Percentiles rank a stretch among this genome's conserved stretches.
phyloP scores from a whole-genome alignment of 139 green algal genomes.

The Tetraselmis chui region DNA sequence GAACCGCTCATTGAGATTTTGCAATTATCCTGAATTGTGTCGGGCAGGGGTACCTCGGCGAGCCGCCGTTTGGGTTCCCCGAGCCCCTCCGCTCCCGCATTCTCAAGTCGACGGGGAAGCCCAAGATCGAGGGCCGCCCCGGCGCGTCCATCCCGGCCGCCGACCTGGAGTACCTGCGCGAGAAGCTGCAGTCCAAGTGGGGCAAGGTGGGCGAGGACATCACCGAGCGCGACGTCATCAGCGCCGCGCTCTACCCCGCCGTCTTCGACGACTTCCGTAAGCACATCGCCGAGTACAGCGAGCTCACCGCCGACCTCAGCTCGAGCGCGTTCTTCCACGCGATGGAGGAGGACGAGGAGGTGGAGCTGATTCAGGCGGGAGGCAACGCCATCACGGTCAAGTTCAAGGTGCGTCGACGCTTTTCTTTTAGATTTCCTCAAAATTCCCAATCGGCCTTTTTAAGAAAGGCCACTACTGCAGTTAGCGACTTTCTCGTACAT shows the following conservation, averaged over 20 bases:
- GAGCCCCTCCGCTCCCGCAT: constrained; percentile 70
- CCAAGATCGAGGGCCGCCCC: constrained; percentile 59
- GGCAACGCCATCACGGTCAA: constrained; percentile 47
- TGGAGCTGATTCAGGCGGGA: constrained; percentile 45
- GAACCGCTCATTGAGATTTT: no score
- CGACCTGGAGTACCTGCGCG: constrained; percentile 37
- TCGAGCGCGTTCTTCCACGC: constrained; percentile 79
- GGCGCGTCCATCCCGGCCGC: constrained; percentile 50
- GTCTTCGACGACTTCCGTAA: constrained; percentile 73
- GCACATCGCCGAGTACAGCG: constrained; percentile 41
- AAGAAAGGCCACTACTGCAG: no score
- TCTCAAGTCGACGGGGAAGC: constrained; percentile 49
- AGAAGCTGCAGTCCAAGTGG: constrained; percentile 56
- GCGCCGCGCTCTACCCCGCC: constrained; percentile 73
- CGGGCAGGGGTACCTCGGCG: constrained; percentile 54
- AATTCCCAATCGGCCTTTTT: no score
- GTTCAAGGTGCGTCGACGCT: no score
- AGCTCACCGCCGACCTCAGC: constrained; percentile 69
- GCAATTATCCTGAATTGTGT: no score
- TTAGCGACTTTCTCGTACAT: no score
- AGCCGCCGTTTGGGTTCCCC: constrained; percentile 72
- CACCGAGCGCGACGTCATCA: constrained; percentile 66
- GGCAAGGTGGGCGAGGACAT: constrained; percentile 34
- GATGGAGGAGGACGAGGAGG: constrained; percentile 80
- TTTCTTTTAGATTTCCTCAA: no score